Conservation (phyloP, 306 rosid species). For the Vigna trinervia region DNA sequence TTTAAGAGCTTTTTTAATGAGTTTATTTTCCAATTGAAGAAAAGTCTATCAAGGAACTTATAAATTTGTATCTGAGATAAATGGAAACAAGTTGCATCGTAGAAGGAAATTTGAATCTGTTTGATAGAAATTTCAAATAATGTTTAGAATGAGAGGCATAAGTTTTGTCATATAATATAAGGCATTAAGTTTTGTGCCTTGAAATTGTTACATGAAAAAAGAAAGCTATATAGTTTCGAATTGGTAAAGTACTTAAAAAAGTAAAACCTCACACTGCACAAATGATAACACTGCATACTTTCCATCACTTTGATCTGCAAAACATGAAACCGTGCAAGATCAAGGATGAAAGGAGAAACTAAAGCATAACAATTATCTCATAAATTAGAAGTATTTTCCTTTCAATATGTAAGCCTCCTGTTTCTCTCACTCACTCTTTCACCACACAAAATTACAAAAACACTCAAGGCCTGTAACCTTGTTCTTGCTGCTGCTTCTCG, state of each 20-base stretch:
- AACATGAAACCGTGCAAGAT: slow-evolving; percentile 42
- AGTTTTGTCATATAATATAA: not conserved
- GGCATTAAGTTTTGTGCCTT: slow-evolving; percentile 5
- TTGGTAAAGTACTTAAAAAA: not conserved
- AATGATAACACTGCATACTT: slow-evolving; percentile 35
- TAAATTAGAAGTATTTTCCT: slow-evolving; percentile 18
- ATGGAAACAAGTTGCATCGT: not conserved
- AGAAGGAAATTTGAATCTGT: not conserved
- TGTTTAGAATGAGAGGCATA: not conserved
- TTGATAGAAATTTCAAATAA: not conserved
- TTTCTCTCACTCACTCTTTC: slow-evolving; percentile 21
- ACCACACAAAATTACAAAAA: not conserved
- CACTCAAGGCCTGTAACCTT: slow-evolving; percentile 59
- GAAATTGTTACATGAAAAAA: slow-evolving; percentile 29
- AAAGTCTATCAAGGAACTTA: too few relatives aligned
- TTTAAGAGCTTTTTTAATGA: too few relatives aligned
- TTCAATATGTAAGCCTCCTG: slow-evolving; percentile 28
- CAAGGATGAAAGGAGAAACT: slow-evolving; percentile 41
- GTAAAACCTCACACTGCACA: slow-evolving; percentile 40
- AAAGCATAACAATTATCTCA: slow-evolving; percentile 43
- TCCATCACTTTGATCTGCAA: slow-evolving; percentile 33
- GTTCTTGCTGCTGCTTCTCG: slow-evolving; percentile 65
- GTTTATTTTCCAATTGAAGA: too few relatives aligned
- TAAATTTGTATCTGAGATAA: too few relatives aligned
- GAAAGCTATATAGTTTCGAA: slow-evolving; percentile 24